A percentile compares a stretch with the other conserved stretches of the same genome.
Evolutionary conservation across 345 rosid species (phyloP).

Genomic region (Rhizophora apiculata): DNA sequence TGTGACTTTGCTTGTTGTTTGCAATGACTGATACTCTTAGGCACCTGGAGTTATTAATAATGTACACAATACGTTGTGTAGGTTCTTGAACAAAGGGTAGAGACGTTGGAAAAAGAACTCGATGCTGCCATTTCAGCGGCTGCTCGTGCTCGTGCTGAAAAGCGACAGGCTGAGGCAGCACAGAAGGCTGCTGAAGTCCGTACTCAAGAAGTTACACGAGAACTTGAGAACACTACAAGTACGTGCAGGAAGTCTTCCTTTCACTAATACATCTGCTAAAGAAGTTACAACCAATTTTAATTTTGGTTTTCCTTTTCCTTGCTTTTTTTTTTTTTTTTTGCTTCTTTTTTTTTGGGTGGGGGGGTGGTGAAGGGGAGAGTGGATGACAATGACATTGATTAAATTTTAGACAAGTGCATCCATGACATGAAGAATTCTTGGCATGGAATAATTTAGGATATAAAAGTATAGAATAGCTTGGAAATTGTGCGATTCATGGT

Average conservation of each 20-base stretch:
- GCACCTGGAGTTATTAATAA: slow-evolving; percentile 1
- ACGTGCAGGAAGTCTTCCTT: background rate
- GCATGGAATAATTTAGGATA: background rate
- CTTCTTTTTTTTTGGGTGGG: too few relatives aligned
- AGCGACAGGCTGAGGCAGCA: slow-evolving; percentile 85
- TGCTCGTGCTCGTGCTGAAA: slow-evolving; percentile 88
- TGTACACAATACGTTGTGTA: slow-evolving; percentile 24
- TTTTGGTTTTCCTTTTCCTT: too few relatives aligned
- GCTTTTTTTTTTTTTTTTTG: too few relatives aligned
- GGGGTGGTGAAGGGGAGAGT: too few relatives aligned
- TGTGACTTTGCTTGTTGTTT: background rate
- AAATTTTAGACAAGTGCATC: background rate
- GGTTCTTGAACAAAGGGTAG: slow-evolving; percentile 96
- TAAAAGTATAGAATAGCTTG: background rate
- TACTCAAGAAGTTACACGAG: slow-evolving; percentile 69
- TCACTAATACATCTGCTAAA: background rate
- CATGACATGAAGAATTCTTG: background rate
- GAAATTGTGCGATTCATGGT: too few relatives aligned
- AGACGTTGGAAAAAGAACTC: slow-evolving; percentile 88
- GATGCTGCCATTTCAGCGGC: slow-evolving; percentile 97
- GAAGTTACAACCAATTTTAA: too few relatives aligned
- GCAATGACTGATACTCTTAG: background rate
- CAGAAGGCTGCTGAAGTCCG: slow-evolving; percentile 85
- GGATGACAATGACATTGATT: too few relatives aligned
- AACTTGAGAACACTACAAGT: slow-evolving; percentile 98